phyloP scores from a whole-genome alignment of 768 basidiomycete genomes.

The Mycena filopes region DNA sequence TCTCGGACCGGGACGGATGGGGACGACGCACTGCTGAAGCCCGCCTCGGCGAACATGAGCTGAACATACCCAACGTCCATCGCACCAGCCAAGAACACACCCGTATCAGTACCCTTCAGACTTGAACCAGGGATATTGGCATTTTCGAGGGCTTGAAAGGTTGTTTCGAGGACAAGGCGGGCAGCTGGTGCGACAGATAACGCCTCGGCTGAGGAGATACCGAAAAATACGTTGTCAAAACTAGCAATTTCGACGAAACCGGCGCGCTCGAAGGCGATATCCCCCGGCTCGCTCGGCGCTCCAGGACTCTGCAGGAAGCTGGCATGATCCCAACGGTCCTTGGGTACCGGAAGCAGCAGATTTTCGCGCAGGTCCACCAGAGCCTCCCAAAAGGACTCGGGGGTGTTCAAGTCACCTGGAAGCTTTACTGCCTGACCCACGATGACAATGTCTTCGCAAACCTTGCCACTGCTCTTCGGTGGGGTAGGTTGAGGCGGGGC shows the following conservation, averaged over 20 bases:
- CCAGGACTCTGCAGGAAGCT: conserved; percentile 43
- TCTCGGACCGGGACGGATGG: no score
- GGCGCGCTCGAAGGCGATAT: conserved; percentile 44
- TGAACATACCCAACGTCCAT: conserved; percentile 46
- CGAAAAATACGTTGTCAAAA: conserved; percentile 50
- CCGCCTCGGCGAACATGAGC: conserved; percentile 44
- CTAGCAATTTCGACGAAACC: conserved; percentile 45
- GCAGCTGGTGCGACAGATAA: conserved; percentile 43
- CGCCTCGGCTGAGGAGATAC: conserved; percentile 48
- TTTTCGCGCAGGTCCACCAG: conserved; percentile 45
- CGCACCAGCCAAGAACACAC: conserved; percentile 45
- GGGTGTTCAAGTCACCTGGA: conserved; percentile 45
- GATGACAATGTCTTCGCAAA: conserved; percentile 45
- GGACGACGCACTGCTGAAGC: conserved; percentile 42
- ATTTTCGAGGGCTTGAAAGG: conserved; percentile 50
- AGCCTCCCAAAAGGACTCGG: conserved; percentile 45
- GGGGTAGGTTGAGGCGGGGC: background rate
- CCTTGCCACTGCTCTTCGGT: background rate
- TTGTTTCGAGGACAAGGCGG: conserved; percentile 46
- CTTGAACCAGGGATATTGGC: conserved; percentile 47
- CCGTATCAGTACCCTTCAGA: conserved; percentile 46
- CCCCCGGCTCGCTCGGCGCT: conserved; percentile 39
- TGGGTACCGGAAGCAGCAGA: conserved; percentile 42
- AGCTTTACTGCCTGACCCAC: conserved; percentile 49
- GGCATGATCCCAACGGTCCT: conserved; percentile 49